A percentile compares a stretch with the other conserved stretches of the same genome.
These are phyloP conservation scores for Ceratobasidium sp. DNA, from an alignment of 1,284 basidiomycete species.

Conservation along the genomic window DNA sequence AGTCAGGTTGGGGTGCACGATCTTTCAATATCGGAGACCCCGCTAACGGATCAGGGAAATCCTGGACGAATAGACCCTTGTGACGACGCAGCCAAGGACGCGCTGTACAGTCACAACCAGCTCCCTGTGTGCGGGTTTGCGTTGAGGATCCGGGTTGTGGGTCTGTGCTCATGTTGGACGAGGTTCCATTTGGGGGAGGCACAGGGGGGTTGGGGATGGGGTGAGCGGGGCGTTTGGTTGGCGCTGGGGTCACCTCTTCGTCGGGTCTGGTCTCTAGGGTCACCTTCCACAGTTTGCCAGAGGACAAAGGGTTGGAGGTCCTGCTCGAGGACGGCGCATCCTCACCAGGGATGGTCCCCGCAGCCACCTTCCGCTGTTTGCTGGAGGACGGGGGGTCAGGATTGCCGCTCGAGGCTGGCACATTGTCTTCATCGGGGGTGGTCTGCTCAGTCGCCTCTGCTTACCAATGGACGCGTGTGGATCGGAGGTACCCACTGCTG, in stretches of 20 bases:
- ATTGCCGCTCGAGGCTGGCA: not conserved
- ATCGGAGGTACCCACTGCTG: not conserved
- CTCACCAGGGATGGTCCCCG: not conserved
- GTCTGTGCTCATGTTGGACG: no score
- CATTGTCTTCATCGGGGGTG: not conserved
- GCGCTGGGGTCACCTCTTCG: not conserved
- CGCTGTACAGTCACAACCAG: not conserved
- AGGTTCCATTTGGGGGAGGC: not conserved
- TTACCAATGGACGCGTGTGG: no score
- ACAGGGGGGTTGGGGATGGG: not conserved
- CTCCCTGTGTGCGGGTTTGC: not conserved
- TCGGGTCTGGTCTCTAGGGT: not conserved
- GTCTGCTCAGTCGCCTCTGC: no score
- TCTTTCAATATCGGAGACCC: not conserved
- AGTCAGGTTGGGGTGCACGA: not conserved
- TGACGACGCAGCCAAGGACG: not conserved
- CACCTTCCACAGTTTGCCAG: not conserved
- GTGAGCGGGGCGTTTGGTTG: no score
- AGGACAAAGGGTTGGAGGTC: not conserved
- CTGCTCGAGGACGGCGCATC: not conserved
- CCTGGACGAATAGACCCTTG: not conserved
- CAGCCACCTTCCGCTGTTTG: not conserved
- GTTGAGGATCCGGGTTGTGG: not conserved
- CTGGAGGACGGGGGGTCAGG: not conserved
- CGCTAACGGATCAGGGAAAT: conserved; percentile 6